A percentile compares a stretch with the other conserved stretches of the same genome.
Evolutionary conservation across 2,329 filamentous ascomycete genomes (phyloP).

Genomic region (Xylaria sp.): DNA sequence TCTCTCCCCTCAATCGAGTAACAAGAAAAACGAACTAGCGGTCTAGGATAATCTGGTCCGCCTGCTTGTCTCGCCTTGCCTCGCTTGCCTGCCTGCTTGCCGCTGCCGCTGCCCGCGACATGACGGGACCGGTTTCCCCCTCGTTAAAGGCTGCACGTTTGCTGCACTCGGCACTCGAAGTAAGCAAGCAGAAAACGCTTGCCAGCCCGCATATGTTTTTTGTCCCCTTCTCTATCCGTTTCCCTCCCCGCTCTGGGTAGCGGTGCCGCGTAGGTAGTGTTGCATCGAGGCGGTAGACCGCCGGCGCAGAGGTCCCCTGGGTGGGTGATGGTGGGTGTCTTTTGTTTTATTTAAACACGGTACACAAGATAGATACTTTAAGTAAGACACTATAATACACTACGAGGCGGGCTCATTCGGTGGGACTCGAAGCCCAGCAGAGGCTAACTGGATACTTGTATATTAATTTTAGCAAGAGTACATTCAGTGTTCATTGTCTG

Average conservation of each 20-base stretch:
- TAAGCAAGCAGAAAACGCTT: not conserved
- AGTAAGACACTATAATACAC: not conserved
- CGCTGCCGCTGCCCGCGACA: conserved; percentile 1
- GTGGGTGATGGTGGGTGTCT: no score
- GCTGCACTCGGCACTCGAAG: conserved; percentile 12
- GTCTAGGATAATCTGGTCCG: conserved; percentile 22
- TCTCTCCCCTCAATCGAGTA: not conserved
- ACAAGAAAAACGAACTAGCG: conserved; percentile 31
- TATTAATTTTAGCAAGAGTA: not conserved
- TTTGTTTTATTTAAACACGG: no score
- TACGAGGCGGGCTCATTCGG: no score
- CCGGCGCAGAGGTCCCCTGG: not conserved
- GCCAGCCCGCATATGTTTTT: not conserved
- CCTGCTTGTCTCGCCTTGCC: not conserved
- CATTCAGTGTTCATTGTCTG: no score
- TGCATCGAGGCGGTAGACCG: conserved; percentile 13
- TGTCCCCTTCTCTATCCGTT: not conserved
- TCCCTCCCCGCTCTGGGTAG: not conserved
- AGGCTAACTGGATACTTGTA: no score
- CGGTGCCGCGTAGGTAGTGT: not conserved
- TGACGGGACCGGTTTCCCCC: not conserved
- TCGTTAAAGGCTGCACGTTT: conserved; percentile 13
- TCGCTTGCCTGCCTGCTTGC: no score
- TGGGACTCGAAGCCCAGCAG: no score
- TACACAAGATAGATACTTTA: no score